Conservation (phyloP, 768 basidiomycete species). For the Rubroboletus satanas region DNA sequence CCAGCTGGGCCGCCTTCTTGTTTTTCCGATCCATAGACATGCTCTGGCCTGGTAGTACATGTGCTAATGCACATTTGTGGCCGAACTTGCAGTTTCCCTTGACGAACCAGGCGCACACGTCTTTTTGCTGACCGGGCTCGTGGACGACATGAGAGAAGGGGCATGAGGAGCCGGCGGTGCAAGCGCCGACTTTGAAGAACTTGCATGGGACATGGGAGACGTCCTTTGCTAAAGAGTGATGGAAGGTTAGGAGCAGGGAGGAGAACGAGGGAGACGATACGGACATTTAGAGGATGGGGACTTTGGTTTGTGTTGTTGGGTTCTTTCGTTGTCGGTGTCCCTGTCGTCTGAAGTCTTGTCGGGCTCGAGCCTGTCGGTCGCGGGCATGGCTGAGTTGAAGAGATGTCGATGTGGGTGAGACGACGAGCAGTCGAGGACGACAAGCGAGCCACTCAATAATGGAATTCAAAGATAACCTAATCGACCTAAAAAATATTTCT, state of each 20-base stretch:
- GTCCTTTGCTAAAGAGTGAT: conserved; percentile 60
- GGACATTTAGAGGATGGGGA: conserved; percentile 32
- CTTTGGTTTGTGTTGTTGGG: conserved; percentile 20
- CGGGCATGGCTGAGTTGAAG: conserved; percentile 7
- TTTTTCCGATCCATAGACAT: conserved; percentile 98
- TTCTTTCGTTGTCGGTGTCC: conserved; percentile 23
- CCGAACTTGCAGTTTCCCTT: conserved; percentile 89
- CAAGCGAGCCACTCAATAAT: not conserved
- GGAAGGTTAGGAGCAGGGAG: not conserved
- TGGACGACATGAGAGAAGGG: conserved; percentile 84
- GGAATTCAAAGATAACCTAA: conserved; percentile 1
- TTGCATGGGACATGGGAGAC: conserved; percentile 96
- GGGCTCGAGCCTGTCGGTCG: conserved; percentile 21
- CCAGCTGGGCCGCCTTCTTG: conserved; percentile 83
- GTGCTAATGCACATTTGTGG: conserved; percentile 87
- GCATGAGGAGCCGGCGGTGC: conserved; percentile 90
- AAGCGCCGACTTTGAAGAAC: conserved; percentile 92
- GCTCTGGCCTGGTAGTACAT: conserved; percentile 89
- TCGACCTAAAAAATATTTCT: not conserved
- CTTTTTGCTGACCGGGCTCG: conserved; percentile 77
- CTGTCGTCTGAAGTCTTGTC: conserved; percentile 18
- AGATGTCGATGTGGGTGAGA: not conserved
- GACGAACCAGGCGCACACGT: conserved; percentile 84
- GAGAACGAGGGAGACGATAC: conserved; percentile 5
- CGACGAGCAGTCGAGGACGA: not conserved